Conservation (phyloP, 768 basidiomycete genomes). For the Chalciporus pseudorubinellus region DNA sequence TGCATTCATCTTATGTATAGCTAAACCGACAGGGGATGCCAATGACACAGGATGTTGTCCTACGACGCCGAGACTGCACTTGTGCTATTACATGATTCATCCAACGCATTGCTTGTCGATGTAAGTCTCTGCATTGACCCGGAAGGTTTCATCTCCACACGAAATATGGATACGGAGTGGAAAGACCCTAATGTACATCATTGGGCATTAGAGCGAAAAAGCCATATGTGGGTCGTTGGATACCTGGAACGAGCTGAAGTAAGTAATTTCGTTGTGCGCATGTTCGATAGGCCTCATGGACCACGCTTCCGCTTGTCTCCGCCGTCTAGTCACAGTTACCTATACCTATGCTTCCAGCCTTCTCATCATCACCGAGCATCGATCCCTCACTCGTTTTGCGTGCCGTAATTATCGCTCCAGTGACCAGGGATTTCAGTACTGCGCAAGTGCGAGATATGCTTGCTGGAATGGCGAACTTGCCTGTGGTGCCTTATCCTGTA, state of each 20-base stretch:
- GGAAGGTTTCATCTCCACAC: conserved; percentile 13
- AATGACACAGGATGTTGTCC: conserved; percentile 47
- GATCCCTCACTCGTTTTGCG: conserved; percentile 48
- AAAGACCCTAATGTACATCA: conserved; percentile 13
- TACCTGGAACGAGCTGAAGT: conserved; percentile 53
- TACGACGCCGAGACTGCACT: conserved; percentile 51
- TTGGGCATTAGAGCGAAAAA: conserved; percentile 56
- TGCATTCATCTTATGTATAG: conserved; percentile 14
- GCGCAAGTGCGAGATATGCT: conserved; percentile 24
- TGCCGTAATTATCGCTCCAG: conserved; percentile 49
- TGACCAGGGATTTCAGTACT: conserved; percentile 43
- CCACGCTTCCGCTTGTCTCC: conserved; percentile 12
- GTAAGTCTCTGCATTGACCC: conserved; percentile 49
- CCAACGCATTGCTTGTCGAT: conserved; percentile 56
- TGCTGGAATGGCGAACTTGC: conserved; percentile 17
- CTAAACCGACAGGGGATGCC: conserved; percentile 6
- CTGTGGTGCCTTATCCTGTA: conserved; percentile 21
- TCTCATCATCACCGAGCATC: conserved; percentile 39
- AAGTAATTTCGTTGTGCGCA: conserved; percentile 20
- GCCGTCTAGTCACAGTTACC: conserved; percentile 36
- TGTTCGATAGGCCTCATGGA: conserved; percentile 12
- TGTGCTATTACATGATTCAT: conserved; percentile 48
- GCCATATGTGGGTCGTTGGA: conserved; percentile 54
- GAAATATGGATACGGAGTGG: neutral
- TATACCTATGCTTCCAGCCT: conserved; percentile 43